These are phyloP conservation scores for Chlorencoelia australis DNA, from an alignment of 2,329 filamentous ascomycete species.

Conservation along the genomic window DNA sequence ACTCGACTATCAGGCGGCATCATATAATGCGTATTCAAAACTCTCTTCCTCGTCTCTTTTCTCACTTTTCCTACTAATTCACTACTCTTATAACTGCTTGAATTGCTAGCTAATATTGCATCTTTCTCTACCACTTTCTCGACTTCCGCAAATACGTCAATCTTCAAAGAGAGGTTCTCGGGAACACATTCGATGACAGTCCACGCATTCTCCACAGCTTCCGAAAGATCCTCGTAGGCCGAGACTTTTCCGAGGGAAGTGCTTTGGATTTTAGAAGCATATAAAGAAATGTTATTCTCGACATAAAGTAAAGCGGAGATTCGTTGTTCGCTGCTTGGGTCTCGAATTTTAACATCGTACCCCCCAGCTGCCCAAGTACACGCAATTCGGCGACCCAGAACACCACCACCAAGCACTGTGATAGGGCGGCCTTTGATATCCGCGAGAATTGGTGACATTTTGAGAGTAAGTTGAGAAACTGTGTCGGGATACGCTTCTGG, in stretches of 20 bases:
- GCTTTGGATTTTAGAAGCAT: not conserved
- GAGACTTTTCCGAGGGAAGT: conserved; percentile 2
- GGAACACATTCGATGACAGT: conserved; percentile 33
- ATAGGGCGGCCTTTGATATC: conserved; percentile 25
- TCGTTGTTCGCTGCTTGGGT: conserved; percentile 31
- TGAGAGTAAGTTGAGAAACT: no score
- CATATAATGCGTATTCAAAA: conserved; percentile 37
- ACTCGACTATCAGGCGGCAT: conserved; percentile 19
- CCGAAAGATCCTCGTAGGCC: conserved; percentile 12
- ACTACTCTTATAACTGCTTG: conserved; percentile 35
- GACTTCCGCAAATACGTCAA: conserved; percentile 30
- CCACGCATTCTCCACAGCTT: conserved; percentile 25
- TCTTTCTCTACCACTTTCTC: conserved; percentile 29
- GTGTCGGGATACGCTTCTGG: no score
- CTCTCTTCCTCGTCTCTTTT: conserved; percentile 26
- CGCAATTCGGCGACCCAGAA: conserved; percentile 34
- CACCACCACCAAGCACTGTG: conserved; percentile 33
- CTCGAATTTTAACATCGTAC: conserved; percentile 34
- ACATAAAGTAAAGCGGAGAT: conserved; percentile 32
- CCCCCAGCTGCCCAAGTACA: conserved; percentile 33
- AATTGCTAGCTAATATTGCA: conserved; percentile 37
- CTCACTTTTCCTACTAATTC: conserved; percentile 32
- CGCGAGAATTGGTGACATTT: conserved; percentile 4
- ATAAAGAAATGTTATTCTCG: conserved; percentile 25
- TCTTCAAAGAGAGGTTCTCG: conserved; percentile 34